Base-by-base conservation (phyloP, 257 asterid species). In the Orobanche coerulescens region DNA sequence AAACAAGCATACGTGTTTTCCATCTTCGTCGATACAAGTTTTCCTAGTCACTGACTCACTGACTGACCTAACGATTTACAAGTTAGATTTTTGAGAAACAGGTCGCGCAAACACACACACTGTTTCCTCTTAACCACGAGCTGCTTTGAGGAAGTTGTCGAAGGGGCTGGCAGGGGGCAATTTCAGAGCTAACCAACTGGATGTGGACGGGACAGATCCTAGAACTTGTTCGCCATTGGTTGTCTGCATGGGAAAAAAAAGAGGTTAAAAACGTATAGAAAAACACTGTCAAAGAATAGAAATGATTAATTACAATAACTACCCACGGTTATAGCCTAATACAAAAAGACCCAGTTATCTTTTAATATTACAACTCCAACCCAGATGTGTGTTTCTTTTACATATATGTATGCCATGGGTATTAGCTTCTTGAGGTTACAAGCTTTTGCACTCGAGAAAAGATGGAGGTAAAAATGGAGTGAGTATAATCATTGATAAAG, bases 121-220 rank as follows among this genome's bases (percentile, higher is more conserved):
- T 5, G 15, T 36, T 7, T 9, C 44, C 44, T 42, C 52, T 49
- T 84, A 93, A 53, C 95, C 85, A 40, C 97, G 93, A 62, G 98
- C 98, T 58, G 98, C 98, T 80, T 82, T 75, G 58, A 93, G 96
- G 81, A 93, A 93, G 85, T 93, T 86, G 75, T 93, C 98, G 0
- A 86, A 93, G 31, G 98, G 98, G 75, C 98, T 93, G 39, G 98
- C 95, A 4, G 98, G 98, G 19, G 98, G 98, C 65, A 93, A 49
- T 81, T 94, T 84, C 47, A 93, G 82, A 63, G 88, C 86, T 62
- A 81, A 62, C 92, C 94, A 85, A 5, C 88, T 64, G 67, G 79
- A 90, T 49, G 74, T 64, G 13, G 81, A 59, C 34, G 67, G 62
- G 10, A 57, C 71, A 6, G 62, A 47, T 10, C 68, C 78, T 30